Conservation (phyloP, 1,284 basidiomycete species). For the Paramarasmius palmivorus region DNA sequence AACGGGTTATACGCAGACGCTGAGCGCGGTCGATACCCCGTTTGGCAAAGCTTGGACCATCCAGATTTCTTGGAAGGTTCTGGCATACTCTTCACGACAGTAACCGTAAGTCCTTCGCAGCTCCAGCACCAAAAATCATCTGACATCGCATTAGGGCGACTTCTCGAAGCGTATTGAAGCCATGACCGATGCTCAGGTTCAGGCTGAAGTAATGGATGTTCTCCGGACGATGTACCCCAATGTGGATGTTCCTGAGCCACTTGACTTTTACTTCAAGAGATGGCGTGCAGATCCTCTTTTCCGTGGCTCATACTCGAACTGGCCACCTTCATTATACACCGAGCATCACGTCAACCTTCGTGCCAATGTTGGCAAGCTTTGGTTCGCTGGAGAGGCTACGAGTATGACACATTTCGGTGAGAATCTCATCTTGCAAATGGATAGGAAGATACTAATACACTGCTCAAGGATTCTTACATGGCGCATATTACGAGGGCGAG, state of each 20-base stretch:
- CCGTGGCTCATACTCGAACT: slow-evolving; percentile 70
- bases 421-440: slow-evolving; percentile 15
- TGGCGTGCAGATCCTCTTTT: slow-evolving; percentile 61
- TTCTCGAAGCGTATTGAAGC: slow-evolving; percentile 59
- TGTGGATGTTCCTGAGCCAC: slow-evolving; percentile 50
- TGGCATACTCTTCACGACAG: slow-evolving; percentile 63
- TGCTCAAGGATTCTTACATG: slow-evolving; percentile 41
- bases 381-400: slow-evolving; percentile 68
- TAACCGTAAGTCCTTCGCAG: slow-evolving; percentile 21
- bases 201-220: slow-evolving; percentile 54
- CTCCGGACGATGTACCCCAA: slow-evolving; percentile 59
- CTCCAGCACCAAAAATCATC: too few relatives aligned
- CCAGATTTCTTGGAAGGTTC: slow-evolving; percentile 59
- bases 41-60: slow-evolving; percentile 73
- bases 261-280: slow-evolving; percentile 54
- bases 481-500: slow-evolving; percentile 45
- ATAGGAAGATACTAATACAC: too few relatives aligned
- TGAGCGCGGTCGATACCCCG: slow-evolving; percentile 63
- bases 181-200: slow-evolving; percentile 46
- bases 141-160: slow-evolving; percentile 43
- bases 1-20: slow-evolving; percentile 65
- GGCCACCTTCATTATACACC: slow-evolving; percentile 58
- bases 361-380: slow-evolving; percentile 54
- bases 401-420: slow-evolving; percentile 58
- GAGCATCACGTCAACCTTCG: slow-evolving; percentile 57